Evolutionary conservation across 208 protist genomes (phyloP), one percentile per base, ranked within the genome.

Genomic region (Trypanosoma rangeli): DNA sequence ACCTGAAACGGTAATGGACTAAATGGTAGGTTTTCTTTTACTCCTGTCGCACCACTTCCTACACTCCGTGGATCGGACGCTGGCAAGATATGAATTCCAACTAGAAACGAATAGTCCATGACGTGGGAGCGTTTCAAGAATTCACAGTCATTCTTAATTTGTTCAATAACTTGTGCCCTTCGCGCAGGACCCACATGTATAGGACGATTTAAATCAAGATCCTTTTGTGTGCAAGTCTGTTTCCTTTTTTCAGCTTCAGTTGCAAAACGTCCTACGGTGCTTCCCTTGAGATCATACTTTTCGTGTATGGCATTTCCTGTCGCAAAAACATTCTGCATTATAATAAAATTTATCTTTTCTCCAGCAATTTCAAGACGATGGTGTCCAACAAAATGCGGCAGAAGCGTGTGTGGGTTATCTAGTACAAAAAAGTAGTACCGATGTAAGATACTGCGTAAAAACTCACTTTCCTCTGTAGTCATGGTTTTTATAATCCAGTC

Each of bases 261-360:
- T 48, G 93, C 93, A 62, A 85, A 93, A 39, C 96, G 87, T 28
- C 92, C 92, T 29, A 97, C 87, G 3, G 92, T 97, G 74, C 90
- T 97, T 49, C 96, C 96, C 67, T 98, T 98, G 18, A 98, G 71
- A 75, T 98, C 96, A 60, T 95, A 98, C 68, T 92, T 95, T 56
- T 93, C 85, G 67, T 97, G 84, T 62, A 98, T 97, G 12, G 82
- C 87, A 65, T 90, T 89, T 13, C 82, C 84, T 31, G 94, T 96
- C 2, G 87, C 89, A 73, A 98, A 97, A 12, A 98, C 88, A 79
- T 98, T 98, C 61, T 95, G 85, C 96, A 98, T 98, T 49, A 98
- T 89, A 58, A 98, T 84, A 60, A 98, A 87, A 64, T 86, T 86
- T 58, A 89, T 79, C 67, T 89, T 90, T 42, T 86, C 74, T 29